Evolutionary conservation across 768 basidiomycete genomes (phyloP).

Genomic region (Psilocybe cubensis): DNA sequence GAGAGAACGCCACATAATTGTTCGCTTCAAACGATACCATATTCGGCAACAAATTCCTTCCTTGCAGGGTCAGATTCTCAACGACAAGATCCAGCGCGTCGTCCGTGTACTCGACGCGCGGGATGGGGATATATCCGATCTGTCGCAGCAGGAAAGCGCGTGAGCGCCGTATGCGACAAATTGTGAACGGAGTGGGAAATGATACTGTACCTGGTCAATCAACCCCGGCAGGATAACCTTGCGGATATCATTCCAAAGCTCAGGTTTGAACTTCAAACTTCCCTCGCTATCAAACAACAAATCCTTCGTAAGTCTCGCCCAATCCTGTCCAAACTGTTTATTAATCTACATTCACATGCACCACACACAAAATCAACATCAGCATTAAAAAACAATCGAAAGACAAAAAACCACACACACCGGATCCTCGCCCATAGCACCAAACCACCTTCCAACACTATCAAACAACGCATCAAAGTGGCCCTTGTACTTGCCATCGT

Average conservation of each 20-base stretch:
- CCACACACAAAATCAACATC: no score
- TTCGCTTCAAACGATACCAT: constrained; percentile 72
- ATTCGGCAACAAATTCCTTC: constrained; percentile 89
- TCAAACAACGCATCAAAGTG: constrained; percentile 86
- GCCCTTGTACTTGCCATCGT: constrained; percentile 60
- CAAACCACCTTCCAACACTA: constrained; percentile 77
- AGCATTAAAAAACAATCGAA: no score
- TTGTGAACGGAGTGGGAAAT: background rate
- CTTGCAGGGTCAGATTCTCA: constrained; percentile 90
- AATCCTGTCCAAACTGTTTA: constrained; percentile 80
- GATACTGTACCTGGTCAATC: constrained; percentile 64
- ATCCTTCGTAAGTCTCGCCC: constrained; percentile 79
- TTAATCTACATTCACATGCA: constrained; percentile 46
- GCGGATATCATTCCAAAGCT: constrained; percentile 88
- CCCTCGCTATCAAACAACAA: constrained; percentile 85
- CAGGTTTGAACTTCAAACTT: constrained; percentile 83
- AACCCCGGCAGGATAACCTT: constrained; percentile 80
- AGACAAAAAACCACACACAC: constrained; percentile 26
- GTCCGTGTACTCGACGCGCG: constrained; percentile 93
- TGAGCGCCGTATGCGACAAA: no score
- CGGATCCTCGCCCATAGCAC: constrained; percentile 83
- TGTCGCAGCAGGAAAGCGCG: constrained; percentile 23
- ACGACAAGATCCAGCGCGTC: constrained; percentile 85
- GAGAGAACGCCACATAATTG: constrained; percentile 86
- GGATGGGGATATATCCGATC: constrained; percentile 87